phyloP scores from a whole-genome alignment of 495 filamentous ascomycete species.

The Penicillium canescens region DNA sequence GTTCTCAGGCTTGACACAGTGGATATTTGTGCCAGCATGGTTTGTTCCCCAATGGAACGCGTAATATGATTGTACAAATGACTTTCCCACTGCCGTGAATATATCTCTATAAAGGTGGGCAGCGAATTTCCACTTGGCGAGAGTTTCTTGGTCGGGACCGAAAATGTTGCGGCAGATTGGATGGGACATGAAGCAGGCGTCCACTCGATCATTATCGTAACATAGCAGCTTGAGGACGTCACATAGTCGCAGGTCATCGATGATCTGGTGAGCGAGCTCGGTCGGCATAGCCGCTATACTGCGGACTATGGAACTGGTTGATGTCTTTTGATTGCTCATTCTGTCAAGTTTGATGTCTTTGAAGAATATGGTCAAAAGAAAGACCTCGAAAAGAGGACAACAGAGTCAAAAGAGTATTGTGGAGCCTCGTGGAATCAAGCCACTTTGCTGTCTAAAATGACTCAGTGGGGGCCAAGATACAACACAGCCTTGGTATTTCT shows the following conservation, averaged over 20 bases:
- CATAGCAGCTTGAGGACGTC: conserved; percentile 18
- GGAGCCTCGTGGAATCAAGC: too few relatives aligned
- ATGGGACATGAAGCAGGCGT: conserved; percentile 8
- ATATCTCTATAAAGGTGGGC: neutral
- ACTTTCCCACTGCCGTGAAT: neutral
- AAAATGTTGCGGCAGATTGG: conserved; percentile 4
- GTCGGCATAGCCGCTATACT: conserved; percentile 9
- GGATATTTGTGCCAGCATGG: neutral
- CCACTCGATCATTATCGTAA: conserved; percentile 3
- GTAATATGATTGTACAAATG: neutral
- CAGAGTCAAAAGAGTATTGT: too few relatives aligned
- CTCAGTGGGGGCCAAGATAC: too few relatives aligned
- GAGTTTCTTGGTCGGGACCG: neutral
- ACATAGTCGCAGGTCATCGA: conserved; percentile 20
- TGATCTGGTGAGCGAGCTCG: conserved; percentile 16
- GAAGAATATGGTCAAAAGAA: too few relatives aligned
- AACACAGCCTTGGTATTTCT: too few relatives aligned
- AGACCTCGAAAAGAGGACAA: too few relatives aligned
- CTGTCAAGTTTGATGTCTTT: neutral
- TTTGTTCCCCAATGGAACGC: too few relatives aligned
- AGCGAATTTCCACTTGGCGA: conserved; percentile 1
- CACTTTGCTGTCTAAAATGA: too few relatives aligned
- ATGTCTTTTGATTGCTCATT: neutral
- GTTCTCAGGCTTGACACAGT: neutral
- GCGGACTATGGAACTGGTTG: neutral